Percentiles rank a stretch among this genome's conserved stretches.
Evolutionary conservation across 1,139 yeast species (phyloP).

Genomic region (Yamadazyma sp.): DNA sequence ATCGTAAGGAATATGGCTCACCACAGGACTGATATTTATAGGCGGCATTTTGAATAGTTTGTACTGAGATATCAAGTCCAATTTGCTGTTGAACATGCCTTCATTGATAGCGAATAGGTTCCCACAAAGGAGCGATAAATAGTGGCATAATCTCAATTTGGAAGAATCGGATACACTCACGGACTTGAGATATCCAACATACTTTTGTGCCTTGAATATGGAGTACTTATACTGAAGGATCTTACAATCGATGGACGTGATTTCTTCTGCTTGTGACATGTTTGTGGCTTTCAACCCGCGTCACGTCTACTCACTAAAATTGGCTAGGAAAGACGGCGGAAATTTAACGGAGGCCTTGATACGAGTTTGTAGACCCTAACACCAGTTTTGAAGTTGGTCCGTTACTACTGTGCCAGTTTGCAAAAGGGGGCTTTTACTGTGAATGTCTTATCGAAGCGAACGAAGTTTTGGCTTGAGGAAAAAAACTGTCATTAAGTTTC

Average conservation of each 20-base stretch:
- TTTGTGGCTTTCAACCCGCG: neutral
- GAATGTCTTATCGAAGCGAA: too few species aligned
- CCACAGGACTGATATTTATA: constrained; percentile 33
- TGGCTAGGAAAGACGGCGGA: constrained; percentile 24
- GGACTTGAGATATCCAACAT: constrained; percentile 12
- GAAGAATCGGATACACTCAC: neutral
- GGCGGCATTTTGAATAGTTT: constrained; percentile 33
- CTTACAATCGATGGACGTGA: constrained; percentile 27
- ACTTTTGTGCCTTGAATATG: constrained; percentile 30
- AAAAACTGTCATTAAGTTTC: too few species aligned
- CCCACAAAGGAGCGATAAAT: constrained; percentile 42
- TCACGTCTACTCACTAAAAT: neutral
- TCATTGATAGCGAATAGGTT: constrained; percentile 52
- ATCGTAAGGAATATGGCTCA: constrained; percentile 45
- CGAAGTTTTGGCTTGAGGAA: too few species aligned
- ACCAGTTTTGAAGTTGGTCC: too few species aligned
- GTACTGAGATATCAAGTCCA: constrained; percentile 44
- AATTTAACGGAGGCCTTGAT: too few species aligned
- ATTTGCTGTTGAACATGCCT: constrained; percentile 37
- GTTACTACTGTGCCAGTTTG: too few species aligned
- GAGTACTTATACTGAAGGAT: constrained; percentile 44
- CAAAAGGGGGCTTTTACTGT: too few species aligned
- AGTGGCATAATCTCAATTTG: constrained; percentile 28
- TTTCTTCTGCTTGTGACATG: constrained; percentile 5
- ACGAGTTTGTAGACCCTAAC: too few species aligned